A percentile compares a stretch with the other conserved stretches of the same genome.
Evolutionary conservation across 73 alveolate species (phyloP).

Genomic region (Stentor coeruleus): DNA sequence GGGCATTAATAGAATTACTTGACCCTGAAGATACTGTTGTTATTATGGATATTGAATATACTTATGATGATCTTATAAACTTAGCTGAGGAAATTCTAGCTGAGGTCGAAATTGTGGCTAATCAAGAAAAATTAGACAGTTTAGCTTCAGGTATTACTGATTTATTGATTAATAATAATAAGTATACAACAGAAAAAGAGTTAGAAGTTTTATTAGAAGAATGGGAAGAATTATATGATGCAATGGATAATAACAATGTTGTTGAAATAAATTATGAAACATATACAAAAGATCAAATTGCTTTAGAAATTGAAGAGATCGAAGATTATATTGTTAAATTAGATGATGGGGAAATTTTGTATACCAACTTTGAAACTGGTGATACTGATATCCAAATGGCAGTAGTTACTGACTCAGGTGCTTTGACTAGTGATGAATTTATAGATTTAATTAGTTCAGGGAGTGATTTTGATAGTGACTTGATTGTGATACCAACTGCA

Average conservation of each 20-base stretch:
- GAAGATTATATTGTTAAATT: neutral
- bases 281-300: no score
- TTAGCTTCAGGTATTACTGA: neutral
- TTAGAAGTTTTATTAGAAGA: neutral
- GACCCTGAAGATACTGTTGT: neutral
- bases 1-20: neutral
- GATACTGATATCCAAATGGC: neutral
- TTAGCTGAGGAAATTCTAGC: neutral
- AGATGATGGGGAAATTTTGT: neutral
- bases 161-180: no score
- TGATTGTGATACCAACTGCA: neutral
- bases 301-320: neutral
- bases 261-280: neutral
- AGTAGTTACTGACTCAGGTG: neutral
- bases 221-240: neutral
- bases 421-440: neutral
- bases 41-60: neutral
- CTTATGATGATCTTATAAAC: neutral
- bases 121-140: neutral
- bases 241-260: neutral
- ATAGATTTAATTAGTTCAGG: neutral
- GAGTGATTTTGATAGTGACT: no score
- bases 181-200: neutral
- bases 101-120: neutral
- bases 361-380: neutral